Base-by-base conservation (phyloP, 1,139 yeast genomes). In the Hyphopichia buzzinii region DNA sequence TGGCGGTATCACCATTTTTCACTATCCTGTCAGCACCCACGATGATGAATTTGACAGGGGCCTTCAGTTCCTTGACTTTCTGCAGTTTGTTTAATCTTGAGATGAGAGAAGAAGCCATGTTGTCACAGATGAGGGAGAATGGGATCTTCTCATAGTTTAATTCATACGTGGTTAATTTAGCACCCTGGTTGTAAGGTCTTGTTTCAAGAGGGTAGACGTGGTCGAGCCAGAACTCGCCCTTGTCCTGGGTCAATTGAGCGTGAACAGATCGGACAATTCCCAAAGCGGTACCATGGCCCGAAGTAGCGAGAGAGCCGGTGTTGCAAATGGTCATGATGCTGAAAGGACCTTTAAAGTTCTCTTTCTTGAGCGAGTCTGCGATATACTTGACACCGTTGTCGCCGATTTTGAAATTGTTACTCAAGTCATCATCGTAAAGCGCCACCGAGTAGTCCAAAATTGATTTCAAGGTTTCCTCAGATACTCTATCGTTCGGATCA, bases 1-100 rank as follows among this genome's bases (percentile, higher is more conserved):
- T 92, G 1, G 97, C 97, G 17, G 96, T 80, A 55, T 92, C 98
- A 39, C 98, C 98, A 58, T 89, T 85, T 31, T 72, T 68, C 2
- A 90, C 97, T 26, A 92, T 84, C 57, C 98, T 77, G 57, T 92
- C 98, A n/a, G 97, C 97, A 30, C 98, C 98, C n/a, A 86, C 97
- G 36, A 92, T 87, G 22, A 90, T 83, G 34, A 89, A 87, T 56
- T 84, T 84, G 37, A 92, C 78, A 1, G 85, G 95, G 53, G 72
- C 82, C 14, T 40, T 29, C 39, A 46, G 46, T 3, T 39, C 43
- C 34, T 60, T 62, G 23, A 57, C 46, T 7, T 39, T 26, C 17
- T 39, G 49, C 8, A 42, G 46, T 8, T 47, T 41, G 16, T 50
- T 48, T 41, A 67, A 59, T 4, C 66, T 49, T 10, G 58, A 50